These are phyloP conservation scores for Aspergillus novofumigatus DNA, from an alignment of 2,329 filamentous ascomycete species.

Conservation along the genomic window DNA sequence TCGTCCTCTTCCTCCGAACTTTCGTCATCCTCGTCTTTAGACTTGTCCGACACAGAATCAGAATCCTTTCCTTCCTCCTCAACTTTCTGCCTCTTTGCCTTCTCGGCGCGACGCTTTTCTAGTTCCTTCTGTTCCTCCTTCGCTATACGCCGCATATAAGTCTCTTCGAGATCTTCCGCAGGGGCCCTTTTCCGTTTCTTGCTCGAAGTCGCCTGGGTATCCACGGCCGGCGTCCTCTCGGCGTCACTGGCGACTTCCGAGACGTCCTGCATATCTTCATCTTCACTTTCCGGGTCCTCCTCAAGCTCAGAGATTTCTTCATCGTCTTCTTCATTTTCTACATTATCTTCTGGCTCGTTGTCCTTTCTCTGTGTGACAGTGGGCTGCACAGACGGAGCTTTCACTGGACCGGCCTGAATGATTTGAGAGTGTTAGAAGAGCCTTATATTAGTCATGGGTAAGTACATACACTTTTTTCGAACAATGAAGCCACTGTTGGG, in stretches of 20 bases:
- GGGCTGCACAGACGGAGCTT: conserved; percentile 26
- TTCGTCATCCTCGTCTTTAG: conserved; percentile 29
- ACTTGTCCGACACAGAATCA: conserved; percentile 36
- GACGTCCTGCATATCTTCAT: conserved; percentile 42
- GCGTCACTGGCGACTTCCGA: conserved; percentile 41
- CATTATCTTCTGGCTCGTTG: conserved; percentile 15
- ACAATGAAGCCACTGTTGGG: conserved; percentile 65
- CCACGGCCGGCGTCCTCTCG: conserved; percentile 44
- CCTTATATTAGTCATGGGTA: not conserved
- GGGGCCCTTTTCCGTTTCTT: conserved; percentile 54
- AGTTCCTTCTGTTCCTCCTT: conserved; percentile 40
- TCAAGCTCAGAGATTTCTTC: conserved; percentile 27
- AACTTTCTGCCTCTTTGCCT: conserved; percentile 37
- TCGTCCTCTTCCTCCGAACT: conserved; percentile 29
- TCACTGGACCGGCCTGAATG: conserved; percentile 37
- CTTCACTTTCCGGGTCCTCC: conserved; percentile 26
- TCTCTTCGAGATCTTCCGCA: conserved; percentile 43
- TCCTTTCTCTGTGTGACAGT: conserved; percentile 9
- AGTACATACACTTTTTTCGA: conserved; percentile 65
- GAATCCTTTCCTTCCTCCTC: conserved; percentile 51
- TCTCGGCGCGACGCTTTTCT: conserved; percentile 29
- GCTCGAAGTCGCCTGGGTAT: conserved; percentile 19
- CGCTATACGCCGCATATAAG: conserved; percentile 42
- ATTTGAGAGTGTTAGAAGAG: conserved; percentile 5
- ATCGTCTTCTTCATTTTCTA: conserved; percentile 22